Conservation (phyloP, 352 stramenopile genomes). For the Phytophthora multivora region DNA sequence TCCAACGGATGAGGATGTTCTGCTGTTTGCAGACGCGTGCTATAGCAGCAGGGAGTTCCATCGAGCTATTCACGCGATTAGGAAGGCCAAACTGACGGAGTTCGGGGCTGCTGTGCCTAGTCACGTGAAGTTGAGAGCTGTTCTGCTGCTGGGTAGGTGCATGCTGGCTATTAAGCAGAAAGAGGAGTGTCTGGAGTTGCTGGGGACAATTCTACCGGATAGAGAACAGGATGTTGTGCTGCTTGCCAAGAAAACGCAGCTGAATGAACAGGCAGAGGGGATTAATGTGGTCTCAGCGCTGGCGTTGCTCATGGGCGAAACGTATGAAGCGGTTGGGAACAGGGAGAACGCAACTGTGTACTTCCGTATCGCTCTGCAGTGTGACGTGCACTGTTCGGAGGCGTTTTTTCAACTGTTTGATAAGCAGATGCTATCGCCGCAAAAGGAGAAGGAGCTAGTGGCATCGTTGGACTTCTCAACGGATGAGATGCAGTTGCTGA, state of each 20-base stretch:
- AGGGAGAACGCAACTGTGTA: constrained; percentile 80
- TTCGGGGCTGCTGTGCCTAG: constrained; percentile 2
- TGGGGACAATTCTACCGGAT: constrained; percentile 65
- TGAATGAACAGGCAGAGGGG: constrained; percentile 25
- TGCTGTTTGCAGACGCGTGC: constrained; percentile 82
- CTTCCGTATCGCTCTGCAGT: constrained; percentile 76
- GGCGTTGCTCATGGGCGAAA: constrained; percentile 82
- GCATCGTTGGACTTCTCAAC: constrained; percentile 68
- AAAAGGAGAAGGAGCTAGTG: constrained; percentile 73
- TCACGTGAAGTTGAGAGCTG: constrained; percentile 48
- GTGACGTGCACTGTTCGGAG: constrained; percentile 84
- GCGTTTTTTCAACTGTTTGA: constrained; percentile 88
- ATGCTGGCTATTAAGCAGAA: constrained; percentile 87
- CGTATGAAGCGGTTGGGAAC: constrained; percentile 84
- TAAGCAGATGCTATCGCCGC: constrained; percentile 81
- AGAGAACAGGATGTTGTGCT: constrained; percentile 59
- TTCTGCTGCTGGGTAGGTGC: constrained; percentile 67
- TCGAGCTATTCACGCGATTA: constrained; percentile 77
- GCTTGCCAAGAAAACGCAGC: constrained; percentile 48
- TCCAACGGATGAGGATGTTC: constrained; percentile 46
- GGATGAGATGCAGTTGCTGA: constrained; percentile 65
- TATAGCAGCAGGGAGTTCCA: constrained; percentile 74
- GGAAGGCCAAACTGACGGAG: constrained; percentile 48
- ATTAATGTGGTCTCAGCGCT: constrained; percentile 85
- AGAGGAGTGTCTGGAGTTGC: constrained; percentile 79